Evolutionary conservation across 1,284 basidiomycete species (phyloP).

Genomic region (Cystobasidium sp.): DNA sequence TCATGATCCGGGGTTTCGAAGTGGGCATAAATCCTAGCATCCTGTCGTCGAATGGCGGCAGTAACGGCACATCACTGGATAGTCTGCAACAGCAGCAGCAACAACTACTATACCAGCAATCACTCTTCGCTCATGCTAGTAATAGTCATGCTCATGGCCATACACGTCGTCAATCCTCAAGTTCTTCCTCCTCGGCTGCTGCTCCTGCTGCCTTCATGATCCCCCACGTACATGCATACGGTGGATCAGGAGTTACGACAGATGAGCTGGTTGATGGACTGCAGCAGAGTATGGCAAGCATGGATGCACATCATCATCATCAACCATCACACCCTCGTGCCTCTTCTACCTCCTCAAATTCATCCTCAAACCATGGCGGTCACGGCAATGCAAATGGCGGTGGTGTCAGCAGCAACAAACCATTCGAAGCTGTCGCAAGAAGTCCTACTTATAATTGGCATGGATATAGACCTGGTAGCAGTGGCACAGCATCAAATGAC

Average conservation of each 20-base stretch:
- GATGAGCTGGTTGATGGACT: constrained; percentile 28
- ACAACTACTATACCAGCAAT: neutral
- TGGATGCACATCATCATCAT: constrained; percentile 4
- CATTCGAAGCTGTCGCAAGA: constrained; percentile 1
- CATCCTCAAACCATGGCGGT: neutral
- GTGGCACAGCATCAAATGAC: constrained; percentile 7
- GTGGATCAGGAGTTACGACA: constrained; percentile 6
- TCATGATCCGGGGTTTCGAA: constrained; percentile 22
- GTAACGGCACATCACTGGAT: neutral
- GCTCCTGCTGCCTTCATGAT: neutral
- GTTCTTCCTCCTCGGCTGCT: neutral
- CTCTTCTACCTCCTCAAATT: constrained; percentile 8
- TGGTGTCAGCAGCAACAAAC: neutral
- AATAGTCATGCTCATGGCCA: neutral
- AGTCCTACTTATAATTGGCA: constrained; percentile 5
- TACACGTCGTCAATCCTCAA: constrained; percentile 9
- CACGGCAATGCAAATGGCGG: constrained; percentile 10
- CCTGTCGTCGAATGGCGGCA: constrained; percentile 9
- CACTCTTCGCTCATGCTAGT: constrained; percentile 11
- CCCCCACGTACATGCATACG: neutral
- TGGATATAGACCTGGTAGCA: constrained; percentile 22
- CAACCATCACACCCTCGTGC: neutral
- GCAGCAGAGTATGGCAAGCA: constrained; percentile 36
- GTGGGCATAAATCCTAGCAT: constrained; percentile 40
- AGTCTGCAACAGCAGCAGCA: neutral